phyloP scores from a whole-genome alignment of 1,284 basidiomycete genomes.

The Schizopora paradoxa region DNA sequence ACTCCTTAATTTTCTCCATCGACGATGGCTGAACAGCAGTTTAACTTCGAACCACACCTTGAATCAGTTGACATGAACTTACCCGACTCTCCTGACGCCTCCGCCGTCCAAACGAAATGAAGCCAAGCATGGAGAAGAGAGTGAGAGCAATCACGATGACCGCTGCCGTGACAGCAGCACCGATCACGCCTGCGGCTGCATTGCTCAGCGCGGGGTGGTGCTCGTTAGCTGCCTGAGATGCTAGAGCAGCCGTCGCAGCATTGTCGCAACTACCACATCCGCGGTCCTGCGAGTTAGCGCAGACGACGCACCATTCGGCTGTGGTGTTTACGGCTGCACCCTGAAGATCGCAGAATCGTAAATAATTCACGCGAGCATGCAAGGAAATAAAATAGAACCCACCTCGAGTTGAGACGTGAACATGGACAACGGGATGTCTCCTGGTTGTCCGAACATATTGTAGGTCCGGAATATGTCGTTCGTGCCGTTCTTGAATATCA shows the following conservation, averaged over 20 bases:
- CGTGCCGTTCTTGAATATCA: conserved; percentile 58
- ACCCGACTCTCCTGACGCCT: not conserved
- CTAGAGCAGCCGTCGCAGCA: conserved; percentile 35
- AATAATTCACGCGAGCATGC: not conserved
- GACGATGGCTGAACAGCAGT: conserved; percentile 6
- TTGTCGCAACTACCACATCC: conserved; percentile 39
- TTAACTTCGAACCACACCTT: not conserved
- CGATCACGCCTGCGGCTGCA: conserved; percentile 60
- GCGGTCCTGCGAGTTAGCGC: conserved; percentile 48
- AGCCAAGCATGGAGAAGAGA: conserved; percentile 40
- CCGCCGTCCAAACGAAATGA: conserved; percentile 35
- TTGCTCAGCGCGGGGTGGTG: conserved; percentile 40
- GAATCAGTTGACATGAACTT: not conserved
- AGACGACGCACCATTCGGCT: conserved; percentile 53
- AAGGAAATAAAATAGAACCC: conserved; percentile 18
- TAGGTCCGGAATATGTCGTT: conserved; percentile 28
- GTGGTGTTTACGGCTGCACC: conserved; percentile 47
- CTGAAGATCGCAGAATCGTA: conserved; percentile 24
- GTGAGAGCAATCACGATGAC: conserved; percentile 37
- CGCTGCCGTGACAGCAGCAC: conserved; percentile 52
- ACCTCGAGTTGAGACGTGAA: conserved; percentile 52
- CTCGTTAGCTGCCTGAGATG: conserved; percentile 26
- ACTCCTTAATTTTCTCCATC: conserved; percentile 11
- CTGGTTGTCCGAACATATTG: conserved; percentile 26
- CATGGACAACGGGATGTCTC: conserved; percentile 50